Conservation (phyloP, 768 basidiomycete species). For the Paxillus involutus region DNA sequence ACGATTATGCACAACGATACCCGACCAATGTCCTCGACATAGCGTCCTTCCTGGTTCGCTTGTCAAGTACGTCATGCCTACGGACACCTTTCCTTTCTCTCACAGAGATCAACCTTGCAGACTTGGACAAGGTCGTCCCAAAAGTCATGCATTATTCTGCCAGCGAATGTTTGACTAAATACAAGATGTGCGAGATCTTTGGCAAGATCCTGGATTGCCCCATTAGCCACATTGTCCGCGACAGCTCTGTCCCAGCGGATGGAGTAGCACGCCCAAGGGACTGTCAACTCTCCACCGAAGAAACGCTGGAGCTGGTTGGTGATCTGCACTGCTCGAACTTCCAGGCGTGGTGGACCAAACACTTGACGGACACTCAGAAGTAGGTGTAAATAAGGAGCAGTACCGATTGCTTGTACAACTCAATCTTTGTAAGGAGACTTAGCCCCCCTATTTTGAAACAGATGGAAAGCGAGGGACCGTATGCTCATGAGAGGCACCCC, state of each 20-base stretch:
- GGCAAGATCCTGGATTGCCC: conserved; percentile 67
- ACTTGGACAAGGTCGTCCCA: conserved; percentile 28
- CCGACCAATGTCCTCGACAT: conserved; percentile 92
- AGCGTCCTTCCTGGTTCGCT: conserved; percentile 76
- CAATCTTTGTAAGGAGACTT: no score
- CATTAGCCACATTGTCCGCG: conserved; percentile 73
- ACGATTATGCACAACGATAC: conserved; percentile 89
- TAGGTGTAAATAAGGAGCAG: conserved; percentile 6
- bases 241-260: conserved; percentile 62
- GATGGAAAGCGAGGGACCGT: no score
- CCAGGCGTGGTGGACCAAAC: conserved; percentile 79
- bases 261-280: conserved; percentile 79
- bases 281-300: conserved; percentile 73
- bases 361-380: conserved; percentile 33
- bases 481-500: background rate
- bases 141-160: conserved; percentile 85
- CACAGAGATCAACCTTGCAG: conserved; percentile 21
- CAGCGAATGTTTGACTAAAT: conserved; percentile 85
- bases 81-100: background rate
- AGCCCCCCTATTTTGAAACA: no score
- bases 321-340: conserved; percentile 67
- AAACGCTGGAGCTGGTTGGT: conserved; percentile 68
- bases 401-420: conserved; percentile 6
- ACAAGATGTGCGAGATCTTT: conserved; percentile 85
- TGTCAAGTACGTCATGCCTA: conserved; percentile 52